phyloP scores from a whole-genome alignment of 2,329 filamentous ascomycete genomes.

The Epichloe sibirici region DNA sequence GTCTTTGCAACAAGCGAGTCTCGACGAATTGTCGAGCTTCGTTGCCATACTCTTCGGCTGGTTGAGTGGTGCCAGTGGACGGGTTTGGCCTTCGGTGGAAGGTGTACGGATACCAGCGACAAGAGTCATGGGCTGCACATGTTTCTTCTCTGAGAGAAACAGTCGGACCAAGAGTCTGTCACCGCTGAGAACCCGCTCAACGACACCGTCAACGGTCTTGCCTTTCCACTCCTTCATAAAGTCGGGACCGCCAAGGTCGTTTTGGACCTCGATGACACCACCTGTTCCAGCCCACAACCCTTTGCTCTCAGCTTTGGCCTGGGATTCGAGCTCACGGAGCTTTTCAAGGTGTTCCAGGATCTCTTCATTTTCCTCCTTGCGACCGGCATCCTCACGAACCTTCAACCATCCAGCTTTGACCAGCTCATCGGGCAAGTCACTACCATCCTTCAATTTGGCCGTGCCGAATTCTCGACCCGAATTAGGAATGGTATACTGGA shows the following conservation, averaged over 20 bases:
- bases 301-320: slow-evolving; percentile 66
- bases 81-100: slow-evolving; percentile 75
- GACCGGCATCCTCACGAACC: slow-evolving; percentile 85
- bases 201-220: slow-evolving; percentile 68
- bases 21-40: slow-evolving; percentile 86
- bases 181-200: slow-evolving; percentile 84
- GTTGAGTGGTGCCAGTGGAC: slow-evolving; percentile 66
- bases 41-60: slow-evolving; percentile 80
- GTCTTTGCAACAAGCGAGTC: slow-evolving; percentile 70
- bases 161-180: slow-evolving; percentile 82
- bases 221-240: slow-evolving; percentile 80
- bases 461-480: slow-evolving; percentile 81
- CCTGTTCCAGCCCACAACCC: slow-evolving; percentile 64
- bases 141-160: slow-evolving; percentile 67
- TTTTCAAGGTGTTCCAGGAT: slow-evolving; percentile 60
- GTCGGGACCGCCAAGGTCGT: slow-evolving; percentile 68
- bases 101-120: slow-evolving; percentile 83
- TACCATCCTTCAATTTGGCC: slow-evolving; percentile 64
- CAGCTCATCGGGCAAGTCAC: slow-evolving; percentile 65
- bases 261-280: slow-evolving; percentile 61
- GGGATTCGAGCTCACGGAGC: slow-evolving; percentile 63
- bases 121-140: slow-evolving; percentile 78
- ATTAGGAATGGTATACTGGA: slow-evolving; percentile 78
- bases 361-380: slow-evolving; percentile 77
- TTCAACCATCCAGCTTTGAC: slow-evolving; percentile 87